Evolutionary conservation across 805 yeast genomes (phyloP).

Genomic region (Gaillardinia entomophila): DNA sequence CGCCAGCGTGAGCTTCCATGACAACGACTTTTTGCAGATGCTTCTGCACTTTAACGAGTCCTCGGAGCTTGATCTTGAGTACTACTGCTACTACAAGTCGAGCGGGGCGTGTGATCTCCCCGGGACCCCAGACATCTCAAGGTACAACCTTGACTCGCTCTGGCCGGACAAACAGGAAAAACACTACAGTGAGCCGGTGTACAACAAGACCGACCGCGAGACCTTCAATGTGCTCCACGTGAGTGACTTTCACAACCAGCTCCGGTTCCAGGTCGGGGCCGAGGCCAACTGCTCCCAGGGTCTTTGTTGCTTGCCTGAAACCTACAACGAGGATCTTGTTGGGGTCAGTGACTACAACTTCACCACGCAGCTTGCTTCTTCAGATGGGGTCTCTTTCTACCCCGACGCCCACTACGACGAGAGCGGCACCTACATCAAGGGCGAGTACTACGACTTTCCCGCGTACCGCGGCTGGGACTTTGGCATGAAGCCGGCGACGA

Average conservation of each 20-base stretch:
- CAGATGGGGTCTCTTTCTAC: constrained; percentile 19
- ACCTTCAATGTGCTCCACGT: constrained; percentile 59
- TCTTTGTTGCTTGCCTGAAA: constrained; percentile 59
- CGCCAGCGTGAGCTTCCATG: constrained; percentile 26
- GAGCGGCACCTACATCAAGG: constrained; percentile 18
- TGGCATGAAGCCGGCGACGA: constrained; percentile 48
- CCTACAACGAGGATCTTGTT: constrained; percentile 27
- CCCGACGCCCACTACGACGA: constrained; percentile 25
- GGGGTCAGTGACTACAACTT: constrained; percentile 18
- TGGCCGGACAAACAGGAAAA: constrained; percentile 32
- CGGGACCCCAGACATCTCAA: constrained; percentile 32
- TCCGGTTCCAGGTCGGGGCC: constrained; percentile 47
- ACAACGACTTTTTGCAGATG: constrained; percentile 35
- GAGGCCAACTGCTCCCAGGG: constrained; percentile 52
- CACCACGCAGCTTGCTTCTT: constrained; percentile 19
- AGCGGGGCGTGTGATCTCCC: constrained; percentile 45
- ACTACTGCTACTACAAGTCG: constrained; percentile 51
- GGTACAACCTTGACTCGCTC: constrained; percentile 18
- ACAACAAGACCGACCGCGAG: constrained; percentile 17
- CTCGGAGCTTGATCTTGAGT: constrained; percentile 31
- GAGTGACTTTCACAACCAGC: constrained; percentile 60
- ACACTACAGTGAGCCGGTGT: constrained; percentile 23
- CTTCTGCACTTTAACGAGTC: constrained; percentile 29
- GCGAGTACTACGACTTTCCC: constrained; percentile 29
- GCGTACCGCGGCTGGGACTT: constrained; percentile 19